phyloP scores from a whole-genome alignment of 768 basidiomycete genomes.

The Termitomyces sp. region DNA sequence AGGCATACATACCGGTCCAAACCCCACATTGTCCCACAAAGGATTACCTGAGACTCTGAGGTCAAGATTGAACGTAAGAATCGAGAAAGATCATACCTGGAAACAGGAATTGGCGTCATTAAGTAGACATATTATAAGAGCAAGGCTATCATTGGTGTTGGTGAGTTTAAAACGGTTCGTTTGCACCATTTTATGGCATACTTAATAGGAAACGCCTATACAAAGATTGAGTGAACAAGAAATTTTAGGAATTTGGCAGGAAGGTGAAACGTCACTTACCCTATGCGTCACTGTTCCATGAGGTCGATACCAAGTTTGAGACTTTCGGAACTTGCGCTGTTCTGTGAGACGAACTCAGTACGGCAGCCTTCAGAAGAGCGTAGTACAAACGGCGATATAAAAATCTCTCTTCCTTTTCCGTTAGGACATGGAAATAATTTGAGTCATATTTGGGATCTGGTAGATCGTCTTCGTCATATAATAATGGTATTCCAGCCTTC shows the following conservation, averaged over 20 bases:
- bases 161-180: neutral
- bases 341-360: conserved; percentile 30
- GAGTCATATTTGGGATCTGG: conserved; percentile 73
- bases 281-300: conserved; percentile 81
- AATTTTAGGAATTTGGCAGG: neutral
- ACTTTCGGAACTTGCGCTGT: conserved; percentile 61
- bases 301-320: conserved; percentile 82
- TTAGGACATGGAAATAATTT: conserved; percentile 67
- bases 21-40: conserved; percentile 81
- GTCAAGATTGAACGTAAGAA: neutral
- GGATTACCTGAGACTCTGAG: conserved; percentile 34
- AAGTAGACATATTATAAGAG: conserved; percentile 66
- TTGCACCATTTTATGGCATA: conserved; percentile 19
- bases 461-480: conserved; percentile 73
- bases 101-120: conserved; percentile 79
- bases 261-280: conserved; percentile 28
- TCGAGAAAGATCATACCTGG: conserved; percentile 39
- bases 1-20: conserved; percentile 45
- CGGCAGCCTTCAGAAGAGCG: neutral
- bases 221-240: conserved; percentile 2
- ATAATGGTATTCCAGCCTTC: conserved; percentile 57
- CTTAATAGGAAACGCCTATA: conserved; percentile 67
- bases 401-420: conserved; percentile 56
- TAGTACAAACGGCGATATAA: conserved; percentile 53
- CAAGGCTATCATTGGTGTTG: conserved; percentile 34